Evolutionary conservation across 305 asterid species (phyloP).

Genomic region (Solanum chacoense): DNA sequence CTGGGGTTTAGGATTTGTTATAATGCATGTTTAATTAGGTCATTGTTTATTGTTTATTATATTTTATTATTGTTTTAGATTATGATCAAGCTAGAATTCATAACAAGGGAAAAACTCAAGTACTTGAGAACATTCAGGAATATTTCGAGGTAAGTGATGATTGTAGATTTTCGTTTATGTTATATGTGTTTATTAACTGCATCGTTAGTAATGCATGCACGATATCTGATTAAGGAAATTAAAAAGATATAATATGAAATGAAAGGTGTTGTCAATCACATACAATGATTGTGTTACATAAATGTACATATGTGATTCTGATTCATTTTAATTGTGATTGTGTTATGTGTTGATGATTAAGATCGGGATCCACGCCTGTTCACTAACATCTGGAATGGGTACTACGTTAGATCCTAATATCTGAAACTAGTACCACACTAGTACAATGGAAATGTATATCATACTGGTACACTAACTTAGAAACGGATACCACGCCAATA

Average conservation of each 20-base stretch:
- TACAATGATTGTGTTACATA: neutral
- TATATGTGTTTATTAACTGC: neutral
- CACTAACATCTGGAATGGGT: neutral
- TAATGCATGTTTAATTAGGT: neutral
- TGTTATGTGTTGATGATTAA: neutral
- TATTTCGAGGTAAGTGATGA: neutral
- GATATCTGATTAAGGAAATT: neutral
- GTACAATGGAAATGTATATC: too few species aligned
- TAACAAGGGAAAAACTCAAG: neutral
- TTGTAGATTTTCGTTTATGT: neutral
- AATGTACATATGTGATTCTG: neutral
- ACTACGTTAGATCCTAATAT: neutral
- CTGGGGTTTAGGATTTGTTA: neutral
- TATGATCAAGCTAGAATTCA: neutral
- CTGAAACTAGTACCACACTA: neutral
- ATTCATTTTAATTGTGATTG: neutral
- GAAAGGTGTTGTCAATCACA: neutral
- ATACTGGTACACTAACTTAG: neutral
- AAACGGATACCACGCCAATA: neutral
- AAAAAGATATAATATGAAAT: too few species aligned
- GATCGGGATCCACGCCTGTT: too few species aligned
- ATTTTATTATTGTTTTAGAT: neutral
- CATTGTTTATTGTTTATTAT: neutral
- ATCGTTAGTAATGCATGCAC: neutral
- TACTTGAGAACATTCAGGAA: neutral